A percentile compares a stretch with the other conserved stretches of the same genome.
These are phyloP conservation scores for Lachnum nothofagi DNA, from an alignment of 2,329 filamentous ascomycete genomes.

Conservation along the genomic window DNA sequence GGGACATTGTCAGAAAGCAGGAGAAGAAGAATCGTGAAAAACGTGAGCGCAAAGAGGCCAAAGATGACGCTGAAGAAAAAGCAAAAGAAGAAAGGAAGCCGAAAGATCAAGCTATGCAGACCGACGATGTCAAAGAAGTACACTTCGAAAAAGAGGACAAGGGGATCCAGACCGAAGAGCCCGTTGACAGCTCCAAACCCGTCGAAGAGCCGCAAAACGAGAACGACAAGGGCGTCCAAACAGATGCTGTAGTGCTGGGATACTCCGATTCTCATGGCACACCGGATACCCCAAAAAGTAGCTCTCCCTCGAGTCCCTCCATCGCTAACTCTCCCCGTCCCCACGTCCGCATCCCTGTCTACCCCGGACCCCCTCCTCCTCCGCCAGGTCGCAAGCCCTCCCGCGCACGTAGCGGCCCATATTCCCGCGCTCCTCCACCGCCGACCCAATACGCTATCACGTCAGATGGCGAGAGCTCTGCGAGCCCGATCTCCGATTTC, in stretches of 20 bases:
- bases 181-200: background rate
- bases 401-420: conserved; percentile 4
- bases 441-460: conserved; percentile 21
- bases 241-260: conserved; percentile 14
- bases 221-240: conserved; percentile 25
- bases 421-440: conserved; percentile 30
- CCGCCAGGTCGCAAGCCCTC: conserved; percentile 16
- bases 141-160: conserved; percentile 20
- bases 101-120: conserved; percentile 26
- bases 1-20: conserved; percentile 37
- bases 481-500: conserved; percentile 56
- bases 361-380: conserved; percentile 3
- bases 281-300: conserved; percentile 24
- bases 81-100: conserved; percentile 34
- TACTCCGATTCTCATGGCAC: conserved; percentile 19
- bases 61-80: conserved; percentile 40
- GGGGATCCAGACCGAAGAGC: conserved; percentile 25
- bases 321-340: conserved; percentile 10
- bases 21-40: conserved; percentile 39
- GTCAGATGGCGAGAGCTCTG: conserved; percentile 52
- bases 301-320: too few relatives aligned
- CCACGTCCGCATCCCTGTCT: background rate
- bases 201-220: conserved; percentile 9
- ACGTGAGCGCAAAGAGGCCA: conserved; percentile 34
- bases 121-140: conserved; percentile 18